Percentiles rank a stretch among this genome's conserved stretches.
phyloP scores from a whole-genome alignment of 2,329 filamentous ascomycete genomes.

The Hypoxylon sp. region DNA sequence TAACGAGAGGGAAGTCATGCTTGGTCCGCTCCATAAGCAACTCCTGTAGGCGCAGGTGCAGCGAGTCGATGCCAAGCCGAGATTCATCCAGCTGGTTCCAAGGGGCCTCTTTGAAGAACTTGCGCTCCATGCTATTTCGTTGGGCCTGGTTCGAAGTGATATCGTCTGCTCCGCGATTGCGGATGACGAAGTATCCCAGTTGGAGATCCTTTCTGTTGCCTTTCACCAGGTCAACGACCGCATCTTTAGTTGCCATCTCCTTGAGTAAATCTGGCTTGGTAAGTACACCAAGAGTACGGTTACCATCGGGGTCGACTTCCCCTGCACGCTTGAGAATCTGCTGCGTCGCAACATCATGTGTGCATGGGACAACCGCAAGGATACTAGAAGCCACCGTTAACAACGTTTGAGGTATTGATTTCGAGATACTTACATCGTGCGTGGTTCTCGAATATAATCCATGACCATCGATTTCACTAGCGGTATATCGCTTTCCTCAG shows the following conservation, averaged over 20 bases:
- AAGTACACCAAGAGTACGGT: conserved; percentile 64
- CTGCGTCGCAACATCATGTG: conserved; percentile 59
- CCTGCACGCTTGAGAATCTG: conserved; percentile 58
- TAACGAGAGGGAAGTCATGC: conserved; percentile 5
- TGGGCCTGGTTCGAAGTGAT: not conserved
- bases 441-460: conserved; percentile 59
- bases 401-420: not conserved
- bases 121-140: conserved; percentile 5
- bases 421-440: conserved; percentile 57
- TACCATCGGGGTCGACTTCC: conserved; percentile 58
- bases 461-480: conserved; percentile 41
- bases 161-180: conserved; percentile 14
- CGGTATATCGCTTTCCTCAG: conserved; percentile 27
- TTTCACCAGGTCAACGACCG: conserved; percentile 57
- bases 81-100: conserved; percentile 14
- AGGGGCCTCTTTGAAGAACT: conserved; percentile 18
- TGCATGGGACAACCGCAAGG: conserved; percentile 62
- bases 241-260: conserved; percentile 56
- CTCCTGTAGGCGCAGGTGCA: conserved; percentile 9
- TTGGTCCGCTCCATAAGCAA: conserved; percentile 7
- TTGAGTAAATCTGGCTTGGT: conserved; percentile 71
- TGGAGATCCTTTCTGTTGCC: conserved; percentile 30
- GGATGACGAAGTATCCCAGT: conserved; percentile 13
- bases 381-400: conserved; percentile 52
- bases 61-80: conserved; percentile 11